Evolutionary conservation across 2,329 filamentous ascomycete species (phyloP).

Genomic region (Arthrobotrys pseudoclavata): DNA sequence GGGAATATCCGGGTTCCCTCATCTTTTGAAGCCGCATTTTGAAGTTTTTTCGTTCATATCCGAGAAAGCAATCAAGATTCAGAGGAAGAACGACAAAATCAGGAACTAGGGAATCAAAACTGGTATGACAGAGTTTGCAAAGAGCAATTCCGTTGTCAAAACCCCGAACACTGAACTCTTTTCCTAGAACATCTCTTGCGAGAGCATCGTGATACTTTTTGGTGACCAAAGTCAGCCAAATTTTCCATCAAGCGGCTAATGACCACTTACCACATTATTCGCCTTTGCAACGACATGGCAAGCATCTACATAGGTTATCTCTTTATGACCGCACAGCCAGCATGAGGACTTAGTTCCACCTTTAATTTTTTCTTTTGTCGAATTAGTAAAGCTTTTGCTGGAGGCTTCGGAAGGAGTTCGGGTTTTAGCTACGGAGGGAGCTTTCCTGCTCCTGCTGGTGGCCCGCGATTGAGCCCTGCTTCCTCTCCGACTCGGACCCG

Average conservation of each 20-base stretch:
- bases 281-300: not conserved
- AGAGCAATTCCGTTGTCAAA: not conserved
- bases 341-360: not conserved
- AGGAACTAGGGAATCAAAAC: not conserved
- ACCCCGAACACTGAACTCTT: not conserved
- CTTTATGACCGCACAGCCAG: not conserved
- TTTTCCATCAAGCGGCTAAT: too few species aligned
- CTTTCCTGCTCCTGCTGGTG: too few species aligned
- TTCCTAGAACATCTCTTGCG: not conserved
- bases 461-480: too few species aligned
- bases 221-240: not conserved
- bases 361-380: not conserved
- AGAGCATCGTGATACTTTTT: not conserved
- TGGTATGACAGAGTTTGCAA: not conserved
- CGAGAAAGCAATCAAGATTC: not conserved
- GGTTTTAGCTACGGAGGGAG: not conserved
- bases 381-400: not conserved
- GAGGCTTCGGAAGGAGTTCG: not conserved
- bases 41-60: not conserved
- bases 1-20: not conserved
- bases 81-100: not conserved
- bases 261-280: not conserved
- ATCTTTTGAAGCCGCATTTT: not conserved
- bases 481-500: too few species aligned
- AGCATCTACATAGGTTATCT: not conserved